Conservation (phyloP, 768 basidiomycete species). For the Clavulina sp. region DNA sequence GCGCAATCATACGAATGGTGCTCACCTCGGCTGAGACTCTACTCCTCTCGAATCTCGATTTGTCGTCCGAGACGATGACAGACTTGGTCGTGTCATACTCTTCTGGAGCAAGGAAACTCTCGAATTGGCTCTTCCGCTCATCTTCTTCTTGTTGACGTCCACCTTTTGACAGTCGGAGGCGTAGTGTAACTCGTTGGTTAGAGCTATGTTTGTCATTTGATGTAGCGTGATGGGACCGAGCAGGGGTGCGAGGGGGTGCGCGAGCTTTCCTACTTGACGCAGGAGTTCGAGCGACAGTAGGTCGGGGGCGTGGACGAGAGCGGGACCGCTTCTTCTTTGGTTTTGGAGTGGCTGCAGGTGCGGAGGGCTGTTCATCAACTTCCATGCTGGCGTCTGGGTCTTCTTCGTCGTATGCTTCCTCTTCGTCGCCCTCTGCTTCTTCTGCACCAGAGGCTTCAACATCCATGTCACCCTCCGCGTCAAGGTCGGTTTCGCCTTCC, state of each 20-base stretch:
- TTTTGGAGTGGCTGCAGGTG: not conserved
- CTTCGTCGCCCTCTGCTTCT: not conserved
- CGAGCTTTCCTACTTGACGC: not conserved
- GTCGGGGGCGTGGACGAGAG: not conserved
- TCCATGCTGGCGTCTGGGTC: not conserved
- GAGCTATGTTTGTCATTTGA: slow-evolving; percentile 13
- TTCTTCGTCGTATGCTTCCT: not conserved
- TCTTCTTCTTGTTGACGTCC: slow-evolving; percentile 29
- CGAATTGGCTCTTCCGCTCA: slow-evolving; percentile 44
- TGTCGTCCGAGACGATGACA: slow-evolving; percentile 39
- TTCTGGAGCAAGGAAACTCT: slow-evolving; percentile 50
- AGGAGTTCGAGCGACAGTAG: no score
- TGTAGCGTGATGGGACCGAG: not conserved
- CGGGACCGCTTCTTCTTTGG: not conserved
- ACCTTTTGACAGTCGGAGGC: no score
- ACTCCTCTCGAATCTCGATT: slow-evolving; percentile 54
- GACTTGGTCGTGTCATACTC: slow-evolving; percentile 66
- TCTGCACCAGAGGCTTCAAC: slow-evolving; percentile 23
- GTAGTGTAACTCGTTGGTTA: no score
- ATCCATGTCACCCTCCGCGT: slow-evolving; percentile 22
- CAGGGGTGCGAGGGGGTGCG: not conserved
- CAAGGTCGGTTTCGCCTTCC: slow-evolving; percentile 10
- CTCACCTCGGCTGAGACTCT: slow-evolving; percentile 58
- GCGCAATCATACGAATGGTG: not conserved
- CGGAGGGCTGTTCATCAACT: not conserved